These are phyloP conservation scores for Leptosphaerulina australis DNA, from an alignment of 2,329 filamentous ascomycete species.

Conservation along the genomic window DNA sequence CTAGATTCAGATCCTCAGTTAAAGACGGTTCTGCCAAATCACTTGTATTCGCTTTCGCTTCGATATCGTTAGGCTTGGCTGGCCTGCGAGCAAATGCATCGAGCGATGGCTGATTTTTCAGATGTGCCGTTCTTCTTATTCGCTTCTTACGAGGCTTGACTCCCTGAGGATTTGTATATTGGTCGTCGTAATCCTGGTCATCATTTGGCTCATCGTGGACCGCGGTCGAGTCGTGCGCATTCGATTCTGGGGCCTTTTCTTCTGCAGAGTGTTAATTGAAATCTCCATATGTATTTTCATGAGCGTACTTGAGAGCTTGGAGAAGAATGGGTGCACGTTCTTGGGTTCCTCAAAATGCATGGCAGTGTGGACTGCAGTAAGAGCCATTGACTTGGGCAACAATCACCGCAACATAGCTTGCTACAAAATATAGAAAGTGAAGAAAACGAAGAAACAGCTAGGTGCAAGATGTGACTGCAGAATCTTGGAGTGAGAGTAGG, in stretches of 20 bases:
- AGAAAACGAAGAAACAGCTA: neutral
- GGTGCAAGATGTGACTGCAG: neutral
- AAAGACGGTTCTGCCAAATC: conserved; percentile 20
- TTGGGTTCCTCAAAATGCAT: conserved; percentile 48
- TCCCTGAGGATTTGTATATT: conserved; percentile 22
- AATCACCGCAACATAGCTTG: conserved; percentile 6
- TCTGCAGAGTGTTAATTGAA: conserved; percentile 20
- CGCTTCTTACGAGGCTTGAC: conserved; percentile 32
- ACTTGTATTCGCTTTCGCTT: neutral
- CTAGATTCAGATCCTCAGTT: conserved; percentile 39
- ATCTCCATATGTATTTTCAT: no score
- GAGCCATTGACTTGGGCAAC: conserved; percentile 42
- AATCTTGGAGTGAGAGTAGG: neutral
- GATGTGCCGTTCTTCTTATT: conserved; percentile 24
- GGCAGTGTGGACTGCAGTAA: conserved; percentile 43
- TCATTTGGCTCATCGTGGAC: conserved; percentile 23
- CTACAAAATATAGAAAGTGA: neutral
- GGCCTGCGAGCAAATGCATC: conserved; percentile 34
- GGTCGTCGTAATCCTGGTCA: conserved; percentile 27
- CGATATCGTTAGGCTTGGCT: conserved; percentile 1
- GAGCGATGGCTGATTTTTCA: conserved; percentile 36
- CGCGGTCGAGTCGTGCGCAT: conserved; percentile 3
- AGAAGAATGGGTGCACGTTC: conserved; percentile 49
- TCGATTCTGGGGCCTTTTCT: conserved; percentile 18
- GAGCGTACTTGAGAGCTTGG: conserved; percentile 36